Base-by-base conservation (phyloP, 768 basidiomycete genomes). In the Psilocybe azurescens region DNA sequence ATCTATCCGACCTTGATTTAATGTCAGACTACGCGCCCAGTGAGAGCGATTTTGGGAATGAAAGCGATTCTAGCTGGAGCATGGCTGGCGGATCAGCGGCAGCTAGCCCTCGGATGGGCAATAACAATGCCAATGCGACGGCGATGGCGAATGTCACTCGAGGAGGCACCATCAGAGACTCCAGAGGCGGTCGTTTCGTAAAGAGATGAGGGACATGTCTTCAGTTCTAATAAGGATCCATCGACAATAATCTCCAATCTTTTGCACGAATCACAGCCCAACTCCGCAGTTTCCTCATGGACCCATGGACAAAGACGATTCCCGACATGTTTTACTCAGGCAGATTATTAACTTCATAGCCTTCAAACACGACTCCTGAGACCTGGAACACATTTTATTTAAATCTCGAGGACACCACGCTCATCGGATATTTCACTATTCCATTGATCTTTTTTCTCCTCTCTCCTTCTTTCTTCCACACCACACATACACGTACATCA, bases 1-100 rank as follows among this genome's bases (percentile, higher is more conserved):
- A 71, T 18, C 56, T 70, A 30, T 72, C 69, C 4, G 72, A 73
- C 46, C 44, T 73, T 10, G 72, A 73, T 58, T 65, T 73, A 16
- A 60, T 71, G 63, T 68, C 67, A 3, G 67, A 68, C 30, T 65
- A 63, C 10, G 57, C 57, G 16, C 56, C 59, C 5, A 68, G 67
- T 57, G 67, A 68, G 62, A 59, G 65, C 51, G 64, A 62, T 30
- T 47, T 60, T 30, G 67, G 63, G 18, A 62, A 59, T 32, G 62
- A 64, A 28, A 67, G 62, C 46, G 68, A 69, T 46, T 58, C 61
- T 30, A 63, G 68, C 60, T 67, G 64, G 59, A 65, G 65, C 32
- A 41, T 63, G 8, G 70, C 71, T 9, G 63, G 65, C 4, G 67
- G 60, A 1, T 63, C 59, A 14, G 64, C 51, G 36, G 56, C 59